Conservation (phyloP, 1,139 yeast genomes). For the Tardiomyces digboiensis region DNA sequence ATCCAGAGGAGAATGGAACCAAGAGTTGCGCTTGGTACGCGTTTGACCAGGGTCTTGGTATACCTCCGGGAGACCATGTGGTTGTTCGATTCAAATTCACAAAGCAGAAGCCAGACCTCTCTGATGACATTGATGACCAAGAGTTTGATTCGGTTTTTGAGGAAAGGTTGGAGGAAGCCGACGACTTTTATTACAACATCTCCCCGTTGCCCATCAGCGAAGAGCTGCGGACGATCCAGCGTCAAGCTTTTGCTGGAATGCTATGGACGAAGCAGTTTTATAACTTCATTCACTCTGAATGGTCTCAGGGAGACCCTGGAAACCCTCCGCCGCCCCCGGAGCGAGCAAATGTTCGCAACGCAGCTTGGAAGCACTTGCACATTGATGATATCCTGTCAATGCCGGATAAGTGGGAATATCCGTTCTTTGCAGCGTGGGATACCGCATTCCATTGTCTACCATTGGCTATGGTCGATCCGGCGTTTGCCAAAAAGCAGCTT, state of each 20-base stretch:
- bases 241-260: constrained; percentile 93
- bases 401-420: constrained; percentile 98
- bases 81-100: constrained; percentile 76
- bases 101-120: constrained; percentile 31
- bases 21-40: constrained; percentile 76
- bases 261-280: constrained; percentile 95
- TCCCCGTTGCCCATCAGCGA: constrained; percentile 83
- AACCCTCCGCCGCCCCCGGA: constrained; percentile 67
- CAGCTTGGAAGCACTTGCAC: constrained; percentile 85
- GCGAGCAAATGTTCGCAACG: constrained; percentile 76
- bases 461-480: constrained; percentile 90
- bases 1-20: constrained; percentile 63
- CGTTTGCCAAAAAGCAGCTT: constrained; percentile 83
- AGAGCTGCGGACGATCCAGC: constrained; percentile 74
- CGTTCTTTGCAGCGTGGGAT: constrained; percentile 97
- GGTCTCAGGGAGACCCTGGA: constrained; percentile 85
- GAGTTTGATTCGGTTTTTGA: constrained; percentile 67
- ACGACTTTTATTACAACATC: constrained; percentile 86
- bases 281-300: constrained; percentile 76
- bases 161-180: constrained; percentile 81
- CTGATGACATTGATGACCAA: constrained; percentile 51
- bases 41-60: constrained; percentile 65
- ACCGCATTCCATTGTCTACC: constrained; percentile 96
- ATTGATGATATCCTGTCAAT: constrained; percentile 82
- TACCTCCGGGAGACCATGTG: constrained; percentile 85